These are phyloP conservation scores for Camelina hispida DNA, from an alignment of 345 rosid species.

Conservation along the genomic window DNA sequence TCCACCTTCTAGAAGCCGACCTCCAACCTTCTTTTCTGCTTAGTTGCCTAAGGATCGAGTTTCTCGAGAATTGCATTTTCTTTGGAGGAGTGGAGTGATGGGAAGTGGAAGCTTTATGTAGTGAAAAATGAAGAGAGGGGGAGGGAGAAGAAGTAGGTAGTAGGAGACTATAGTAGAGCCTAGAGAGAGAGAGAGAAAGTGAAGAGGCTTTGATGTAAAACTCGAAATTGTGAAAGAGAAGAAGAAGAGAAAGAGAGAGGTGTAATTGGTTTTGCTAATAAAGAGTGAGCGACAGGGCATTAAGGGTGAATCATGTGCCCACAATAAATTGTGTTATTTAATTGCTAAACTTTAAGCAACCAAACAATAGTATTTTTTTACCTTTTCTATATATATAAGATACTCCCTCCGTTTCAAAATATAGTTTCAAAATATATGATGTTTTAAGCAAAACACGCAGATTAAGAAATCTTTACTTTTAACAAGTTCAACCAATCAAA, in stretches of 20 bases:
- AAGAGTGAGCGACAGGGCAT: slow-evolving; percentile 44
- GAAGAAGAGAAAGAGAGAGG: slow-evolving; percentile 4
- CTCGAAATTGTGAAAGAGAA: slow-evolving; percentile 23
- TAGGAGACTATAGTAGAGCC: slow-evolving; percentile 23
- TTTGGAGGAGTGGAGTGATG: slow-evolving; percentile 20
- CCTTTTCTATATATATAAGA: no score
- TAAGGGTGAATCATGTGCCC: slow-evolving; percentile 43
- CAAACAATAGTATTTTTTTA: slow-evolving; percentile 2
- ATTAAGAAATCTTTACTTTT: no score
- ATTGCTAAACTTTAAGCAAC: slow-evolving; percentile 31
- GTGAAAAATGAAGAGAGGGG: slow-evolving; percentile 29
- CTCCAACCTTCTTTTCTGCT: slow-evolving; percentile 66
- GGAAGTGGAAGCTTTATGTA: slow-evolving; percentile 29
- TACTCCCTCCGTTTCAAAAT: no score
- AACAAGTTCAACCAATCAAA: no score
- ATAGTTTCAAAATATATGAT: no score
- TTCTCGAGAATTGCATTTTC: slow-evolving; percentile 47
- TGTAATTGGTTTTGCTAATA: slow-evolving; percentile 20
- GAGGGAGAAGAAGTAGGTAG: slow-evolving; percentile 23
- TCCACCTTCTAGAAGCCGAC: slow-evolving; percentile 68
- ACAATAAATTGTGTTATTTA: slow-evolving; percentile 35
- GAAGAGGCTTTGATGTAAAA: slow-evolving; percentile 30
- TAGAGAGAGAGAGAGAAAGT: slow-evolving; percentile 6
- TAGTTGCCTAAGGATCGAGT: slow-evolving; percentile 62
- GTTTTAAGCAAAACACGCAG: no score